Conservation (phyloP, 345 rosid genomes). For the Populus alba region DNA sequence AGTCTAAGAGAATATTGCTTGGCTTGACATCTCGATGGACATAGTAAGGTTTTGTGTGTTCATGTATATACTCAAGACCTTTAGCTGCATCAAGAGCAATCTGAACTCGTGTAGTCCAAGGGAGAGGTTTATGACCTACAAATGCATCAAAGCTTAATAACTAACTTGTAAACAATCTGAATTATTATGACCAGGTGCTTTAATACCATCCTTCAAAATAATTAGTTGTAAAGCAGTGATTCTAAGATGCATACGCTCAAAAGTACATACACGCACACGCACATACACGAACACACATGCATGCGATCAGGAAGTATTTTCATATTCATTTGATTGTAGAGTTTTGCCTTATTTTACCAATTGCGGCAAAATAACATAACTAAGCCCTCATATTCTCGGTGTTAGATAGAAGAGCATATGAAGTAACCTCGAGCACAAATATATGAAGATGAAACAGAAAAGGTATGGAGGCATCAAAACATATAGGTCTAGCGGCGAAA, state of each 20-base stretch:
- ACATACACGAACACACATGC: too few species aligned
- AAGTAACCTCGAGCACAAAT: not conserved
- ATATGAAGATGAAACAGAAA: not conserved
- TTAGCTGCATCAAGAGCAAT: conserved; percentile 41
- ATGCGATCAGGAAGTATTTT: too few species aligned
- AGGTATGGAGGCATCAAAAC: not conserved
- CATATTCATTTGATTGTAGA: too few species aligned
- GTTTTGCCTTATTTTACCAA: too few species aligned
- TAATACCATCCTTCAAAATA: not conserved
- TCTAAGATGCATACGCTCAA: not conserved
- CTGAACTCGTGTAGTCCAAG: conserved; percentile 29
- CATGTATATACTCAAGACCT: conserved; percentile 42
- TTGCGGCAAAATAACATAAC: too few species aligned
- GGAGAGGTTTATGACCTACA: conserved; percentile 32
- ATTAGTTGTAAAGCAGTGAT: not conserved
- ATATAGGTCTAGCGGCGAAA: too few species aligned
- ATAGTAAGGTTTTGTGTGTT: conserved; percentile 30
- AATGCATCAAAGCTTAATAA: conserved; percentile 1
- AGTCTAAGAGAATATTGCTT: conserved; percentile 37
- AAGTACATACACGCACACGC: too few species aligned
- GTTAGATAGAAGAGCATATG: too few species aligned
- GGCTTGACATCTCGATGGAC: conserved; percentile 40
- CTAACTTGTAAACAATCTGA: not conserved
- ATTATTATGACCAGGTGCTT: not conserved
- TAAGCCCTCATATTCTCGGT: too few species aligned